A percentile compares a stretch with the other conserved stretches of the same genome.
Evolutionary conservation across 768 basidiomycete species (phyloP).

Genomic region (Amanita phalloides): DNA sequence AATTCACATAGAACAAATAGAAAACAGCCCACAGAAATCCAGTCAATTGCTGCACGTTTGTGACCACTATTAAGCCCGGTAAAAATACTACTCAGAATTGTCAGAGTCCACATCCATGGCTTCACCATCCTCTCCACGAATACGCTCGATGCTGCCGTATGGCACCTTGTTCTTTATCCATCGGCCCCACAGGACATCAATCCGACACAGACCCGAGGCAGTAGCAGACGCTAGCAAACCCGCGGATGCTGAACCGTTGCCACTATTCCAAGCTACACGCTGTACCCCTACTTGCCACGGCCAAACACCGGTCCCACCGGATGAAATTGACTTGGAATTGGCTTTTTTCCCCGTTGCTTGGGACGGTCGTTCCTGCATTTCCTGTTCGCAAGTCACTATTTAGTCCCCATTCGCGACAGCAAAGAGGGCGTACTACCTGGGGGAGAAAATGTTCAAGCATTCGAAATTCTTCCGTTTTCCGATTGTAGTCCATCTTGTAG

Average conservation of each 20-base stretch:
- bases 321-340: conserved; percentile 18
- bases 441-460: conserved; percentile 87
- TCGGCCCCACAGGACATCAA: conserved; percentile 73
- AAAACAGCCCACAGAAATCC: too few species aligned
- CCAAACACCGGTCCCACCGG: conserved; percentile 60
- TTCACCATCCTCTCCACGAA: conserved; percentile 42
- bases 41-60: not conserved
- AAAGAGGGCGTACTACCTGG: conserved; percentile 29
- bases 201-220: conserved; percentile 75
- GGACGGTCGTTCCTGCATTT: conserved; percentile 36
- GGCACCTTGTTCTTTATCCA: conserved; percentile 61
- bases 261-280: conserved; percentile 73
- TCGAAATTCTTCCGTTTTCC: conserved; percentile 60
- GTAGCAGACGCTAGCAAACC: conserved; percentile 68
- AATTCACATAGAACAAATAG: not conserved
- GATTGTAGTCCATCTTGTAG: conserved; percentile 83
- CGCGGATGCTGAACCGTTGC: conserved; percentile 50
- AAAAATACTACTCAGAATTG: conserved; percentile 14
- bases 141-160: conserved; percentile 49
- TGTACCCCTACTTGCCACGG: conserved; percentile 68
- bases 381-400: conserved; percentile 20
- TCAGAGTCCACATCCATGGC: conserved; percentile 34
- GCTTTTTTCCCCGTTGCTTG: conserved; percentile 25
- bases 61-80: not conserved
- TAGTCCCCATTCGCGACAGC: not conserved